These are phyloP conservation scores for Pleurotus tuoliensis DNA, from an alignment of 768 basidiomycete genomes.

Conservation along the genomic window DNA sequence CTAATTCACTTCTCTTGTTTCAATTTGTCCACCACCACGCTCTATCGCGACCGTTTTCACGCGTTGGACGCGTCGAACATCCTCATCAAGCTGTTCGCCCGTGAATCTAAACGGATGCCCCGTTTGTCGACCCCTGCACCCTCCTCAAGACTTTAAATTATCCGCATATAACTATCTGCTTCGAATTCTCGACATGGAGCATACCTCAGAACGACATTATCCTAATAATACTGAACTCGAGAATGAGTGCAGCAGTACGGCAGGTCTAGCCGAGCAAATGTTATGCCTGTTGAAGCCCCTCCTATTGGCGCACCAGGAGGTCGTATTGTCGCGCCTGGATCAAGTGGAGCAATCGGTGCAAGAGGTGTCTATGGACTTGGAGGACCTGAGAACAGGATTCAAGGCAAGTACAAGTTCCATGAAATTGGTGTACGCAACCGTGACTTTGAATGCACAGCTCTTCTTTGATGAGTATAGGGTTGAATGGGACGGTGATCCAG, in stretches of 20 bases:
- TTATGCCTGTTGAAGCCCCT: background rate
- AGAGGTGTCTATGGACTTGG: background rate
- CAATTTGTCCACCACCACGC: no score
- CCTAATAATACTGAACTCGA: no score
- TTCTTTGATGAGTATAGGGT: slow-evolving; percentile 5
- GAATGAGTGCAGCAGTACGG: background rate
- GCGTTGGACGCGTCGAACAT: no score
- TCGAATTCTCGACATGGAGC: no score
- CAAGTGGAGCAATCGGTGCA: background rate
- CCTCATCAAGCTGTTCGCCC: background rate
- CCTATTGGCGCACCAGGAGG: background rate
- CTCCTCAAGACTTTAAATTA: no score
- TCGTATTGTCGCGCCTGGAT: slow-evolving; percentile 1
- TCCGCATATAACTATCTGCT: no score
- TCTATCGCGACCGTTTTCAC: no score
- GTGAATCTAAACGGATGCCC: background rate
- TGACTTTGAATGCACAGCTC: background rate
- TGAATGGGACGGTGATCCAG: background rate
- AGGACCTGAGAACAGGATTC: slow-evolving; percentile 1
- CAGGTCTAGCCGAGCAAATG: background rate
- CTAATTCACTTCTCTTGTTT: no score
- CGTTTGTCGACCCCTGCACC: no score
- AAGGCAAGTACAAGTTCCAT: background rate
- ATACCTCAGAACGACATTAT: no score
- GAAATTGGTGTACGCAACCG: background rate